Evolutionary conservation across 2,329 filamentous ascomycete genomes (phyloP).

Genomic region (Allantophomopsis cytisporea): DNA sequence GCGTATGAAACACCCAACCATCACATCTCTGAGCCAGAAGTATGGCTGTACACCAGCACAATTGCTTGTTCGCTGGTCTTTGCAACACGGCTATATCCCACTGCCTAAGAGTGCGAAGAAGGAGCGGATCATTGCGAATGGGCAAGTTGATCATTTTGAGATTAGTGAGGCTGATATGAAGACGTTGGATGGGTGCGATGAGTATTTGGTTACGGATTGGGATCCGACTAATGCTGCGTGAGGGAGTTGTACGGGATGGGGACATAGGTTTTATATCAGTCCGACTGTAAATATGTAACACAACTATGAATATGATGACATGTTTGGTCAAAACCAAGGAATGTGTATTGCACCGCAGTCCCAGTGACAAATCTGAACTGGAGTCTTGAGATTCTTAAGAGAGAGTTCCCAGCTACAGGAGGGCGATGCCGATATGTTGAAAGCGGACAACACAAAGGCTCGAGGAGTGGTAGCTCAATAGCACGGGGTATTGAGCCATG

Average conservation of each 20-base stretch:
- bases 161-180: slow-evolving; percentile 52
- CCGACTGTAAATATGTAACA: no score
- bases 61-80: slow-evolving; percentile 62
- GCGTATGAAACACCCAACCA: slow-evolving; percentile 53
- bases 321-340: no score
- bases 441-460: slow-evolving; percentile 51
- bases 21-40: slow-evolving; percentile 48
- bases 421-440: slow-evolving; percentile 32
- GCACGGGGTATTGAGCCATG: slow-evolving; percentile 81
- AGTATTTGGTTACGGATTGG: slow-evolving; percentile 61
- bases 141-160: slow-evolving; percentile 41
- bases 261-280: no score
- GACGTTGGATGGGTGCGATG: slow-evolving; percentile 50
- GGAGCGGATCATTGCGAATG: slow-evolving; percentile 53
- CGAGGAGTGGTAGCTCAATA: slow-evolving; percentile 57
- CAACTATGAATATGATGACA: no score
- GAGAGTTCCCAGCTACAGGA: slow-evolving; percentile 28
- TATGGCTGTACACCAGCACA: slow-evolving; percentile 61
- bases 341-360: no score
- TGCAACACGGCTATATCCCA: slow-evolving; percentile 62
- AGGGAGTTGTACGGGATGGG: neutral
- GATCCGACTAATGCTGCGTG: slow-evolving; percentile 28
- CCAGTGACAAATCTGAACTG: no score
- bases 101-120: slow-evolving; percentile 58
- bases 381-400: slow-evolving; percentile 50